A percentile compares a stretch with the other conserved stretches of the same genome.
Evolutionary conservation across 495 filamentous ascomycete genomes (phyloP).

Genomic region (Bacidia gigantensis): DNA sequence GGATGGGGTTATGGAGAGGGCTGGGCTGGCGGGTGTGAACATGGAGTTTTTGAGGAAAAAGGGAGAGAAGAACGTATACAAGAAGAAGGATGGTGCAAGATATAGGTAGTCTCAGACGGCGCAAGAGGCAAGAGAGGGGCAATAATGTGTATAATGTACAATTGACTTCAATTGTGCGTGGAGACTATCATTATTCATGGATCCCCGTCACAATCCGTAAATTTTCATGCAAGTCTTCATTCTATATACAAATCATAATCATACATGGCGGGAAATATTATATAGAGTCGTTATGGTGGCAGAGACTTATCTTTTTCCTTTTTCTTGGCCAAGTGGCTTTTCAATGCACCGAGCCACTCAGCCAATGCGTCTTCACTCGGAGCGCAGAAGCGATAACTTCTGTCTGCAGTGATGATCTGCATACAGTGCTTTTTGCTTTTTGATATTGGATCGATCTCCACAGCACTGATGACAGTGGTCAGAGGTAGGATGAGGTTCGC

Average conservation of each 20-base stretch:
- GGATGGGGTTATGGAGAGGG: constrained; percentile 67
- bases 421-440: constrained; percentile 74
- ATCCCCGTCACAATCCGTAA: not conserved
- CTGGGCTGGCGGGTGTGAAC: constrained; percentile 59
- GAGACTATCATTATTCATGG: no score
- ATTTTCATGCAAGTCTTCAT: not conserved
- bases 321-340: constrained; percentile 69
- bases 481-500: constrained; percentile 72
- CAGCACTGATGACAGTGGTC: constrained; percentile 71
- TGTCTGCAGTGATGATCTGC: constrained; percentile 90
- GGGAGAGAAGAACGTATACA: constrained; percentile 42
- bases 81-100: constrained; percentile 27
- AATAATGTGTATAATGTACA: no score
- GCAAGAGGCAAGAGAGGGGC: no score
- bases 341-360: constrained; percentile 77
- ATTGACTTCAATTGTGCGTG: no score
- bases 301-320: constrained; percentile 22
- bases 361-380: constrained; percentile 69
- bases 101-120: constrained; percentile 18
- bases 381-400: constrained; percentile 78
- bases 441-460: constrained; percentile 80
- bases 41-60: constrained; percentile 71
- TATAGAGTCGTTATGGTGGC: not conserved
- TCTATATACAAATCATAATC: not conserved
- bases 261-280: not conserved